Conservation (phyloP, 169 alveolate species). For the Plasmodium fragile region DNA sequence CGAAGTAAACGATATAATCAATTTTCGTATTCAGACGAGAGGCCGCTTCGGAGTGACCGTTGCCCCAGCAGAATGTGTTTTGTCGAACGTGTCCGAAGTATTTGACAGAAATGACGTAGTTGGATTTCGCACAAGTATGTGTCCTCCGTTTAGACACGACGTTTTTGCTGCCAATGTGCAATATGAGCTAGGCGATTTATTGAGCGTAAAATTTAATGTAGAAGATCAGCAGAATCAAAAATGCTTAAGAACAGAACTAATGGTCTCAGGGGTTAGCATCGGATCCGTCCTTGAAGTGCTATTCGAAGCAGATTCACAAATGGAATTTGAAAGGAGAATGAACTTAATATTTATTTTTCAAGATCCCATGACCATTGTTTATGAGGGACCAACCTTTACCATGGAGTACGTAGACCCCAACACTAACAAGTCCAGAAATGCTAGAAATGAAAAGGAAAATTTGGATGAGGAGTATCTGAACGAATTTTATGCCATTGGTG, state of each 20-base stretch:
- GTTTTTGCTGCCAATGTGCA: constrained; percentile 89
- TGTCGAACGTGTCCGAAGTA: constrained; percentile 88
- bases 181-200: constrained; percentile 87
- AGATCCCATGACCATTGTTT: constrained; percentile 85
- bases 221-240: constrained; percentile 89
- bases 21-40: constrained; percentile 87
- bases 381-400: constrained; percentile 88
- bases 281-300: constrained; percentile 93
- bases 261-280: constrained; percentile 92
- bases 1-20: constrained; percentile 82
- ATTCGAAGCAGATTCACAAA: constrained; percentile 90
- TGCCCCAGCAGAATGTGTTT: constrained; percentile 93
- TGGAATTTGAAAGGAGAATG: constrained; percentile 89
- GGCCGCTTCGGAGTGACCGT: constrained; percentile 94
- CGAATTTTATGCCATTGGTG: constrained; percentile 39
- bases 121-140: constrained; percentile 88
- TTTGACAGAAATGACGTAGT: constrained; percentile 94
- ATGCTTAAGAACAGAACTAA: constrained; percentile 91
- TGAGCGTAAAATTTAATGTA: constrained; percentile 86
- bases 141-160: constrained; percentile 84
- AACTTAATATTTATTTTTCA: constrained; percentile 91
- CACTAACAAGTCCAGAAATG: constrained; percentile 13
- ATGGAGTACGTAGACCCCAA: constrained; percentile 80
- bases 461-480: constrained; percentile 42
- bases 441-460: constrained; percentile 17